A percentile compares a stretch with the other conserved stretches of the same genome.
Conservation (phyloP, 2,329 filamentous ascomycete genomes). For the Xylariaceae sp. region DNA sequence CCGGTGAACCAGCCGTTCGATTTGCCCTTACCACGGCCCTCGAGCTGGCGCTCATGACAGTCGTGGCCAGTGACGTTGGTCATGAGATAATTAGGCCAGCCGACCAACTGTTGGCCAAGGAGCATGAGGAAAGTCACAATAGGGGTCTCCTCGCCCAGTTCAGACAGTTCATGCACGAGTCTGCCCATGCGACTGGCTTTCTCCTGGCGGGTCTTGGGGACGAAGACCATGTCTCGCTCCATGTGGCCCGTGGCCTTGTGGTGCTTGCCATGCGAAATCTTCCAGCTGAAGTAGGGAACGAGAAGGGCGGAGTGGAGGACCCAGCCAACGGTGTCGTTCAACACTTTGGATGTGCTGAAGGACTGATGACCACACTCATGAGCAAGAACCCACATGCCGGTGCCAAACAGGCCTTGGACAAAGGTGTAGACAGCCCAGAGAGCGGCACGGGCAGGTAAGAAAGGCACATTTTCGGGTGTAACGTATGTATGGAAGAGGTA, state of each 20-base stretch:
- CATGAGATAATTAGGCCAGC: slow-evolving; percentile 89
- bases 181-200: slow-evolving; percentile 73
- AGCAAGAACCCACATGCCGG: slow-evolving; percentile 91
- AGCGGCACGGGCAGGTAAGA: slow-evolving; percentile 58
- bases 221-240: slow-evolving; percentile 97
- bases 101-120: slow-evolving; percentile 79
- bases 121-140: slow-evolving; percentile 72
- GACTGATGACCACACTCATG: slow-evolving; percentile 98
- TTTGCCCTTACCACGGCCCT: slow-evolving; percentile 93
- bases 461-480: slow-evolving; percentile 78
- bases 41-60: slow-evolving; percentile 82
- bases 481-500: slow-evolving; percentile 85
- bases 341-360: slow-evolving; percentile 84
- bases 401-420: slow-evolving; percentile 87
- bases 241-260: slow-evolving; percentile 98
- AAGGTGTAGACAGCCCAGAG: slow-evolving; percentile 67
- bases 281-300: slow-evolving; percentile 99
- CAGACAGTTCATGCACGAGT: slow-evolving; percentile 74
- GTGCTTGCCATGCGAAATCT: slow-evolving; percentile 98
- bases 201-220: slow-evolving; percentile 84
- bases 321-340: slow-evolving; percentile 94
- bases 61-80: slow-evolving; percentile 96
- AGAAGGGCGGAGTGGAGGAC: slow-evolving; percentile 82
- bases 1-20: slow-evolving; percentile 72
- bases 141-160: slow-evolving; percentile 93